Percentiles rank a stretch among this genome's conserved stretches.
These are phyloP conservation scores for Neopestalotiopsis sp. DNA, from an alignment of 2,329 filamentous ascomycete genomes.

Conservation along the genomic window DNA sequence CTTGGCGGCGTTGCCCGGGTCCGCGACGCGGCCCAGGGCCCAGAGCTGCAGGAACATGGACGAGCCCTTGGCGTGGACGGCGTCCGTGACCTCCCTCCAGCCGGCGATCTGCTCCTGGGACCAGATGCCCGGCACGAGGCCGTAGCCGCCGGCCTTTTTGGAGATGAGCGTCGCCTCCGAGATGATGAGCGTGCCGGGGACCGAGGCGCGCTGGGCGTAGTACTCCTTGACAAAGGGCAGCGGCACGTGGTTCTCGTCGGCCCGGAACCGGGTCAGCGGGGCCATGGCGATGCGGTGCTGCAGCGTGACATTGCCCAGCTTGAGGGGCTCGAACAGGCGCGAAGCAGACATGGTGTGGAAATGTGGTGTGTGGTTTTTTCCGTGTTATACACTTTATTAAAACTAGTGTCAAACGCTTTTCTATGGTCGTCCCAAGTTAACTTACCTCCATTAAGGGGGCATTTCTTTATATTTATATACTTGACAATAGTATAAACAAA, in stretches of 20 bases:
- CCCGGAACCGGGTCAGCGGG: conserved; percentile 57
- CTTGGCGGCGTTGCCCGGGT: conserved; percentile 29
- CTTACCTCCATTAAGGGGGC: not conserved
- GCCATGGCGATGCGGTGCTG: conserved; percentile 56
- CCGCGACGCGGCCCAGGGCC: conserved; percentile 61
- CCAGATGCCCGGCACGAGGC: conserved; percentile 58
- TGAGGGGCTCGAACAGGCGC: conserved; percentile 45
- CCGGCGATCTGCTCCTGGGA: conserved; percentile 53
- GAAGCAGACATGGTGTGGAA: conserved; percentile 9
- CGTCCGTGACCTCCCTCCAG: conserved; percentile 61
- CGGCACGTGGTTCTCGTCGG: conserved; percentile 47
- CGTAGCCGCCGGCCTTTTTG: conserved; percentile 48
- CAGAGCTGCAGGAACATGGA: conserved; percentile 68
- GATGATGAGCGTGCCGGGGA: conserved; percentile 52
- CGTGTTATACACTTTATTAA: not conserved
- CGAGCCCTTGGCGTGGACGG: conserved; percentile 61
- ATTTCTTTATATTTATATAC: not conserved
- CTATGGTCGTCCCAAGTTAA: not conserved
- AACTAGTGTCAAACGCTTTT: not conserved
- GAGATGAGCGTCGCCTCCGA: conserved; percentile 60
- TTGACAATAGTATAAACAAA: not conserved
- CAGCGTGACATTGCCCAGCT: conserved; percentile 49
- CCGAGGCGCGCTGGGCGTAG: conserved; percentile 47
- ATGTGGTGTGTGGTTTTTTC: not conserved
- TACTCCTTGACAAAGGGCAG: conserved; percentile 36